Evolutionary conservation across 257 asterid species (phyloP).

Genomic region (Fraxinus americana): DNA sequence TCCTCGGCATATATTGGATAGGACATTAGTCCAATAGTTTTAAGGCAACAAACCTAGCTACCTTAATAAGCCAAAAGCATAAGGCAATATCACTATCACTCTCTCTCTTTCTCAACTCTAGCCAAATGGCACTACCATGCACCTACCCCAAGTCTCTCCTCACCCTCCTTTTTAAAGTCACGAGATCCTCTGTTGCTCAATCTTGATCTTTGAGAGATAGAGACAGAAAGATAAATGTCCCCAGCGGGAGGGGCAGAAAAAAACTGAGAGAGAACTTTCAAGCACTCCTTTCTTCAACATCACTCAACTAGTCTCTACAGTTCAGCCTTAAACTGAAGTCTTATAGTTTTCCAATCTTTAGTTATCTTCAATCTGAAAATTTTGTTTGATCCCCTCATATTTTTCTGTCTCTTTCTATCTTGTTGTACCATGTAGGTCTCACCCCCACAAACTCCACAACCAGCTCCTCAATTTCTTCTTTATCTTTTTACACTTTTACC

Average conservation of each 20-base stretch:
- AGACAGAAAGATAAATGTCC: constrained; percentile 21
- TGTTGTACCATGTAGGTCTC: constrained; percentile 61
- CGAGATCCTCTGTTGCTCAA: constrained; percentile 57
- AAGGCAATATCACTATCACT: constrained; percentile 54
- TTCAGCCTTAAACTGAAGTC: constrained; percentile 66
- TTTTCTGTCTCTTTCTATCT: constrained; percentile 48
- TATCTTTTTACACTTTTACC: too few species aligned
- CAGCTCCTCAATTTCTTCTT: too few species aligned
- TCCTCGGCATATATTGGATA: neutral
- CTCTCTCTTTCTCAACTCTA: constrained; percentile 44
- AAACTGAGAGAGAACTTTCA: constrained; percentile 43
- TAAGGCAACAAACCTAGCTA: constrained; percentile 43
- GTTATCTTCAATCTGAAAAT: constrained; percentile 33
- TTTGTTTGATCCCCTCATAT: neutral
- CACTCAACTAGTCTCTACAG: constrained; percentile 56
- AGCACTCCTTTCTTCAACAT: constrained; percentile 62
- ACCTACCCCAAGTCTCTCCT: constrained; percentile 13
- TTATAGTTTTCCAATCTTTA: constrained; percentile 43
- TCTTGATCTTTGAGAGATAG: constrained; percentile 40
- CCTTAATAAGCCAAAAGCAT: constrained; percentile 29
- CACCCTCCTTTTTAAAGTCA: constrained; percentile 67
- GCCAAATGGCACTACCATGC: constrained; percentile 39
- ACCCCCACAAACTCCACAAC: constrained; percentile 32
- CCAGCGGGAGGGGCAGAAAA: constrained; percentile 61
- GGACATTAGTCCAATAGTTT: constrained; percentile 27